A percentile compares a stretch with the other conserved stretches of the same genome.
These are phyloP conservation scores for Cryptococcus sp. DNA, from an alignment of 1,284 basidiomycete genomes.

Conservation along the genomic window DNA sequence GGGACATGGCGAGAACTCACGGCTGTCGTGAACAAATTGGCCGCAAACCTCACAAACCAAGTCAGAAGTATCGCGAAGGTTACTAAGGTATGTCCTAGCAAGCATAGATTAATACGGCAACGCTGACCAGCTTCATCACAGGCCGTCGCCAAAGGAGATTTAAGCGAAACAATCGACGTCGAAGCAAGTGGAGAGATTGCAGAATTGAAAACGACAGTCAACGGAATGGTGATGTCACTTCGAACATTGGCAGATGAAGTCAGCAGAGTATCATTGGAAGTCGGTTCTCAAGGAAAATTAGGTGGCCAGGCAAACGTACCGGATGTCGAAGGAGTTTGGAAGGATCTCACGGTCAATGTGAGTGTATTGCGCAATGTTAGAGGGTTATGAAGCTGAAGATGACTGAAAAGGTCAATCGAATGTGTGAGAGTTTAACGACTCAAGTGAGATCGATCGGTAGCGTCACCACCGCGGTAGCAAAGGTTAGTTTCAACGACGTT, in stretches of 20 bases:
- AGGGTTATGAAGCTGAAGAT: background rate
- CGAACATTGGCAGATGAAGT: slow-evolving; percentile 92
- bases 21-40: slow-evolving; percentile 84
- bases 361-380: slow-evolving; percentile 36
- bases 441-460: slow-evolving; percentile 91
- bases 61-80: slow-evolving; percentile 92
- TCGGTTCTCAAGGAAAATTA: slow-evolving; percentile 85
- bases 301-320: slow-evolving; percentile 87
- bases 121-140: slow-evolving; percentile 6
- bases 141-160: slow-evolving; percentile 92
- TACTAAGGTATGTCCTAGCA: slow-evolving; percentile 63
- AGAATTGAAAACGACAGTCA: slow-evolving; percentile 96
- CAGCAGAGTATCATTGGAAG: slow-evolving; percentile 90
- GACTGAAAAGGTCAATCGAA: slow-evolving; percentile 72
- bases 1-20: slow-evolving; percentile 92
- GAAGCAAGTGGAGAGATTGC: slow-evolving; percentile 95
- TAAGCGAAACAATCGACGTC: slow-evolving; percentile 95
- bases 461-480: slow-evolving; percentile 88
- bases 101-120: background rate
- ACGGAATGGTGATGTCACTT: slow-evolving; percentile 92
- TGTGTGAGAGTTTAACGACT: slow-evolving; percentile 89
- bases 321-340: slow-evolving; percentile 94
- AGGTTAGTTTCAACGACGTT: slow-evolving; percentile 26
- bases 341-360: slow-evolving; percentile 84
- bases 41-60: slow-evolving; percentile 92